These are phyloP conservation scores for Penicillium frequentans DNA, from an alignment of 2,329 filamentous ascomycete genomes.

Conservation along the genomic window DNA sequence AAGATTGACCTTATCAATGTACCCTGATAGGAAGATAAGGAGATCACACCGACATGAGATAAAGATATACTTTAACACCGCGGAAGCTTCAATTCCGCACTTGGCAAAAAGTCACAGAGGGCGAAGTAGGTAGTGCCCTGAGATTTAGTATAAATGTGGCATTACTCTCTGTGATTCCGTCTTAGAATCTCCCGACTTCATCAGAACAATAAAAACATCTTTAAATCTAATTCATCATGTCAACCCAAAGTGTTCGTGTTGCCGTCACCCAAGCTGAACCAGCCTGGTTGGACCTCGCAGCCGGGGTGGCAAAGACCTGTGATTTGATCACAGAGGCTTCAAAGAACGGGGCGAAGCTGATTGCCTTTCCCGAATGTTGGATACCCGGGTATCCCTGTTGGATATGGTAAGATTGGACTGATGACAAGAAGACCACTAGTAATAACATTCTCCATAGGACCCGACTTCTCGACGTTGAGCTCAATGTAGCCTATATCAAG, in stretches of 20 bases:
- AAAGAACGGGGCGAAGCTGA: constrained; percentile 53
- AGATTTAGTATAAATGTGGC: not conserved
- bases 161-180: not conserved
- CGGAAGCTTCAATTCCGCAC: not conserved
- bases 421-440: not conserved
- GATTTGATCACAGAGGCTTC: constrained; percentile 58
- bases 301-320: constrained; percentile 57
- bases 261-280: constrained; percentile 54
- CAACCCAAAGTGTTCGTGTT: constrained; percentile 5
- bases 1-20: not conserved
- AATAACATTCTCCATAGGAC: not conserved
- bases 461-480: constrained; percentile 2
- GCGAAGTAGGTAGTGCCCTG: not conserved
- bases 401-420: constrained; percentile 36
- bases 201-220: not conserved
- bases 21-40: not conserved
- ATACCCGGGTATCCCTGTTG: constrained; percentile 57
- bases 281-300: constrained; percentile 59
- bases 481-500: constrained; percentile 9
- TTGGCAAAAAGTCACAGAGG: not conserved
- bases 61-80: not conserved
- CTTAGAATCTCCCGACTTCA: not conserved
- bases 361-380: constrained; percentile 58
- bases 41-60: not conserved
- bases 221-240: not conserved